A percentile compares a stretch with the other conserved stretches of the same genome.
Evolutionary conservation across 208 protist species (phyloP).

Genomic region (Lotmaria passim): DNA sequence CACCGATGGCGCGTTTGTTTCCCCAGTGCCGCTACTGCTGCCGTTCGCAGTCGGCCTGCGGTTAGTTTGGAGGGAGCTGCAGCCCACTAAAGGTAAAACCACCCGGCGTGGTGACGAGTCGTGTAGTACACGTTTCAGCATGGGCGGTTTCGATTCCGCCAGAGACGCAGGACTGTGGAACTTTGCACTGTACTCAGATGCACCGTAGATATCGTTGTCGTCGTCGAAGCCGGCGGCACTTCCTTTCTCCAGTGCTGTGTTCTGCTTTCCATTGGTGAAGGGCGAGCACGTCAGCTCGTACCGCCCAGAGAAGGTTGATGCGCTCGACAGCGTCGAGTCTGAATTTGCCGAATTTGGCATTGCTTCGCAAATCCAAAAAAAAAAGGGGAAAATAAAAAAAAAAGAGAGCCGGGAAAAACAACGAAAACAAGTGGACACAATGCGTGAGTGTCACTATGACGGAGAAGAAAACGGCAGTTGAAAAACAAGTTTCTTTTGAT

Average conservation of each 20-base stretch:
- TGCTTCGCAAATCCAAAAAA: background rate
- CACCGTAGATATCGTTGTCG: conserved; percentile 7
- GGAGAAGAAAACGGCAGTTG: background rate
- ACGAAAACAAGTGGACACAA: background rate
- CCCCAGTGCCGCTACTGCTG: conserved; percentile 1
- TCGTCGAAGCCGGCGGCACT: background rate
- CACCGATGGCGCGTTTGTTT: background rate
- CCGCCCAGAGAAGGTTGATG: conserved; percentile 1
- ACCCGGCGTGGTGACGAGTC: background rate
- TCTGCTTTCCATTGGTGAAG: background rate
- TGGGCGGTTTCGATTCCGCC: background rate
- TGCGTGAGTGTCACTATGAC: background rate
- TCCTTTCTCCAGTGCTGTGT: background rate
- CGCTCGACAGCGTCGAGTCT: background rate
- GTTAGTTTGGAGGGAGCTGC: background rate
- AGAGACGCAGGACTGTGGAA: background rate
- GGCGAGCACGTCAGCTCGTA: conserved; percentile 3
- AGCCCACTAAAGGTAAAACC: background rate
- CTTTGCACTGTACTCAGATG: background rate
- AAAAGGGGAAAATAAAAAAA: conserved; percentile 6
- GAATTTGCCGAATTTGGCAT: conserved; percentile 3
- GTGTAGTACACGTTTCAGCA: background rate
- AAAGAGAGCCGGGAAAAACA: background rate
- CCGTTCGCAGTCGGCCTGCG: background rate
- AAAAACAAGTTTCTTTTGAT: no score